Evolutionary conservation across 2,329 filamentous ascomycete genomes (phyloP).

Genomic region (Sclerotinia spermophila): DNA sequence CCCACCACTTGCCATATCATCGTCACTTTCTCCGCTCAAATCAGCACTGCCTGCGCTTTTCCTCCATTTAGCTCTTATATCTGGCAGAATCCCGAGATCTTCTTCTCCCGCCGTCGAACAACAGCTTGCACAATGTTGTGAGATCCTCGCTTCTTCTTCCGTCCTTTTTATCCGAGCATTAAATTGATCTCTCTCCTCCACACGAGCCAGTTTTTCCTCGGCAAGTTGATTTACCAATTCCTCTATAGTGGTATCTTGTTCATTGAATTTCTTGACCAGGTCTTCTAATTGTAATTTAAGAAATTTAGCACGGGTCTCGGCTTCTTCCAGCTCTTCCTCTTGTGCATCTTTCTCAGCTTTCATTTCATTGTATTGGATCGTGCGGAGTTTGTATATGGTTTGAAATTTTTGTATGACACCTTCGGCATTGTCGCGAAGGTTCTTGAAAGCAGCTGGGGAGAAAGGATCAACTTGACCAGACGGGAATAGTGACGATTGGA

Average conservation of each 20-base stretch:
- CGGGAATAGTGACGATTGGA: conserved; percentile 54
- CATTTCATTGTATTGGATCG: conserved; percentile 48
- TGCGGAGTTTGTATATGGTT: conserved; percentile 53
- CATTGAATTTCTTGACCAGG: conserved; percentile 51
- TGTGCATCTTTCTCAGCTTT: conserved; percentile 52
- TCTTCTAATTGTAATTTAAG: conserved; percentile 58
- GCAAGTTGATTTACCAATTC: conserved; percentile 49
- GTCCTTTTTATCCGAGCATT: conserved; percentile 24
- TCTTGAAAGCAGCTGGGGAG: conserved; percentile 58
- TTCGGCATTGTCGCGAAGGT: conserved; percentile 55
- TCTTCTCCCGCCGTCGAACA: conserved; percentile 22
- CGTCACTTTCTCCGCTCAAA: conserved; percentile 28
- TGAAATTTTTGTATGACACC: conserved; percentile 56
- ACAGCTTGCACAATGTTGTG: conserved; percentile 11
- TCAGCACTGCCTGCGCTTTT: conserved; percentile 37
- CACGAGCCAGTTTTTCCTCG: conserved; percentile 45
- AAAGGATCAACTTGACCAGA: conserved; percentile 48
- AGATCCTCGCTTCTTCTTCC: conserved; percentile 6
- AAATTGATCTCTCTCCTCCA: conserved; percentile 33
- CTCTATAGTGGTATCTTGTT: conserved; percentile 51
- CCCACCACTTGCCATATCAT: conserved; percentile 18
- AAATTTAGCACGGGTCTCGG: conserved; percentile 49
- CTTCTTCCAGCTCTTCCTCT: conserved; percentile 54
- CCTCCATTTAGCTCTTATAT: conserved; percentile 20
- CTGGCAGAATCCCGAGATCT: conserved; percentile 31